Evolutionary conservation across 176 grass and related monocot genomes (phyloP), one percentile per base, ranked within the genome.

Genomic region (Juncus inflexus): DNA sequence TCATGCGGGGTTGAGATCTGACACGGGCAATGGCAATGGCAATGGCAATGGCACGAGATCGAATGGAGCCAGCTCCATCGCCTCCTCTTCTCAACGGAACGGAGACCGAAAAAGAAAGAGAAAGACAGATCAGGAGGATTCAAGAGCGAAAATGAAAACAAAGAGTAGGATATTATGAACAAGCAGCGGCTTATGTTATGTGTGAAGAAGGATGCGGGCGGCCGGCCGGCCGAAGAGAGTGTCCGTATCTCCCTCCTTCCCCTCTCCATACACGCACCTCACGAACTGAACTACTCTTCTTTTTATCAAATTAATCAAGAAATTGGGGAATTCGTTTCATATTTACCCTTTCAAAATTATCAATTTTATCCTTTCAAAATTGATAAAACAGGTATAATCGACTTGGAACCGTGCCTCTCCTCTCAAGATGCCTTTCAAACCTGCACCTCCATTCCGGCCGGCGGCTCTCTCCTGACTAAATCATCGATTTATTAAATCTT

Each of bases 391-490:
- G 67, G 67, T 55, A 70, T 12, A 70, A 70, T 51, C 67, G 67
- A 3, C 37, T 70, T 11, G 67, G 50, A 40, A 70, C 67, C 1
- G 50, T 70, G 13, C 67, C 67, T 70, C 56, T 58, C 38, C 49
- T 70, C 38, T 40, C 67, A 4, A 38, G 38, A 15, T 70, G 67
- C 51, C 40, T 58, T 40, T 36, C 49, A 50, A 78, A 12, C 42
- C 63, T 50, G 66, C 43, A 72, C 14, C 75, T 65, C 58, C 73
- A 77, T 14, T 78, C 70, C 15, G 61, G 66, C 36, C 40, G 77
- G 36, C 67, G 37, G 41, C 55, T 37, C 16, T 47, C 11, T 60
- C 42, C 12, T 11, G 52, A 81, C 35, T 69, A 36, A 51, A 67
- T 12, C 9, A 37, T n/a, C 47, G 43, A 50, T 0, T 12, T 36